Base-by-base conservation (phyloP, 2,329 filamentous ascomycete genomes). In the Trichophyton rubrum region DNA sequence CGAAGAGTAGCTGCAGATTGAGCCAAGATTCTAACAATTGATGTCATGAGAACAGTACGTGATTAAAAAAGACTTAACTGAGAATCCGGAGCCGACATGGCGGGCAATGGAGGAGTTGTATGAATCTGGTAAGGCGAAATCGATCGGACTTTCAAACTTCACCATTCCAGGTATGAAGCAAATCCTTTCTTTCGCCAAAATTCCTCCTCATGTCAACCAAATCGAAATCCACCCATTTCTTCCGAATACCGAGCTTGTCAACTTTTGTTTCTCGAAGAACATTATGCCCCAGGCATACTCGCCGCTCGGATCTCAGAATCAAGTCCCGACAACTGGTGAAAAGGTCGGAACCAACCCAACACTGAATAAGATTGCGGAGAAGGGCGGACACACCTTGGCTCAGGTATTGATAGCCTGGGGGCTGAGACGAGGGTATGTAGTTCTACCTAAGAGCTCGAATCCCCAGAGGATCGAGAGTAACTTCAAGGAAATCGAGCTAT, bases 381-480 rank as follows among this genome's bases (percentile, higher is more conserved):
- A 81, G 71, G 79, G 78, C 67, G 79, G 79, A 22, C 78, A 82
- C 71, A 80, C 78, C 1, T 76, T 85, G 9, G 83, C 82, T 2
- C 83, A 85, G 72, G 79, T 84, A 20, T 73, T 85, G 60, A 81
- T 85, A 63, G 82, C 82, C 47, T 88, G 85, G 85, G 85, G 84
- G 60, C 71, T 87, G 47, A 79, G 80, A 61, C 79, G 85, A 59
- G 85, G 85, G 62, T 87, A 86, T 69, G 79, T 82, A 43, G 85
- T 87, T 43, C 76, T 88, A 62, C 85, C 85, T 67, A 88, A 88
- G 81, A 86, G 83, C 74, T 84, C 83, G 56, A 87, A 83, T 20
- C 83, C 83, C 7, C 79, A 77, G 58, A 79, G 85, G 49, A 88
- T 88, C 67, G 79, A 82, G 70, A 86, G 82, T 75, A 89, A 90